Base-by-base conservation (phyloP, 805 yeast genomes). In the Starmerella stellata region DNA sequence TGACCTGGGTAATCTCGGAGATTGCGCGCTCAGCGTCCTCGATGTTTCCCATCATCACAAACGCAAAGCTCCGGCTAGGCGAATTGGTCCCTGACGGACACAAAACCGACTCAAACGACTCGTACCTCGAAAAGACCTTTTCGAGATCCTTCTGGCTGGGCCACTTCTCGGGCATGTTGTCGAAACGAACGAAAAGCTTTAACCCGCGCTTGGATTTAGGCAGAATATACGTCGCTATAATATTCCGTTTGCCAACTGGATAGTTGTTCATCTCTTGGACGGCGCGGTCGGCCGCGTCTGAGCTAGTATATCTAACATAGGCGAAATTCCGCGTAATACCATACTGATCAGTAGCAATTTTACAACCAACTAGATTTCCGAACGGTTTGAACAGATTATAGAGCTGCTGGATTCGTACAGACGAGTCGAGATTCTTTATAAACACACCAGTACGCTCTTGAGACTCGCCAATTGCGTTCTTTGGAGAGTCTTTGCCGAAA, bases 401-500 rank as follows among this genome's bases (percentile, higher is more conserved):
- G 31, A 51, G 41, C 39, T 53, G 44, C 36, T 49, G 42, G 14
- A 50, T 56, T 39, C 77, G 57, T 59, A 72, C 72, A 47, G 74
- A 82, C 33, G 67, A 49, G 51, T 70, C 74, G 52, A 85, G 67
- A 72, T 85, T 80, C 68, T 83, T 85, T 53, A 78, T 78, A 63
- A 78, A 85, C 46, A 85, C 40, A 29, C 52, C 52, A 4, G 40
- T 36, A 30, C 48, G 46, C 14, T 29, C 33, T n/a, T 11, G 31
- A 28, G 30, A 44, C 36, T 41, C 44, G 27, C 36, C 21, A 21
- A 43, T 36, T n/a, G 40, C 40, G 3, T 48, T 48, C 29, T 35
- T 24, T 23, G 16, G 34, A 16, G 25, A 32, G 3, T 27, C 19
- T 3, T 14, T 20, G 28, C 42, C 49, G 11, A 40, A 32, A 34